Percentiles rank a stretch among this genome's conserved stretches.
Evolutionary conservation across 345 rosid species (phyloP).

Genomic region (Capsella bursapastoris): DNA sequence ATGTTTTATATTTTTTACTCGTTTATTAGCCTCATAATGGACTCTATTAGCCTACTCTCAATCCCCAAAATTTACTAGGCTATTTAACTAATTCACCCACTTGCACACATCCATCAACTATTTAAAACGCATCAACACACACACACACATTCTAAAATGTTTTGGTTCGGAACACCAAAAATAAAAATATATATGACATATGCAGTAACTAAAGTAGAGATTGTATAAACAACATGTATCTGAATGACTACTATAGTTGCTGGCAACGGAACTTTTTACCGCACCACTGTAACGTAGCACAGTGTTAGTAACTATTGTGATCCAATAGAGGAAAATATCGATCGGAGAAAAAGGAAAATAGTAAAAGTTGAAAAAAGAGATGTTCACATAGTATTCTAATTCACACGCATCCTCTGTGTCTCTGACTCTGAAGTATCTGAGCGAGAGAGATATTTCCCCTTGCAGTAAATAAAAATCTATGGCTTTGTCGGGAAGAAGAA

Average conservation of each 20-base stretch:
- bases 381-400: neutral
- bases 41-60: constrained; percentile 47
- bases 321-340: neutral
- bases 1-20: neutral
- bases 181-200: too few species aligned
- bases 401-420: constrained; percentile 39
- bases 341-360: neutral
- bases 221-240: too few species aligned
- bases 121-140: too few species aligned
- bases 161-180: too few species aligned
- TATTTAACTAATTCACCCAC: neutral
- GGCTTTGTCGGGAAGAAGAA: constrained; percentile 41
- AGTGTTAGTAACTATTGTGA: neutral
- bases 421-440: constrained; percentile 24
- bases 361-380: constrained; percentile 9
- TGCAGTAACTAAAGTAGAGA: too few species aligned
- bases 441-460: constrained; percentile 32
- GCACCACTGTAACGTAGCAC: neutral
- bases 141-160: too few species aligned
- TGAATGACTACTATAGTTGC: neutral
- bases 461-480: constrained; percentile 39
- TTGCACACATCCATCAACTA: neutral
- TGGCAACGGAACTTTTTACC: neutral
- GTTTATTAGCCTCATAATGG: constrained; percentile 33
- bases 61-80: constrained; percentile 42